Evolutionary conservation across 148 eudicot species (phyloP), one percentile per base, ranked within the genome.

Genomic region (Cornus controversa): DNA sequence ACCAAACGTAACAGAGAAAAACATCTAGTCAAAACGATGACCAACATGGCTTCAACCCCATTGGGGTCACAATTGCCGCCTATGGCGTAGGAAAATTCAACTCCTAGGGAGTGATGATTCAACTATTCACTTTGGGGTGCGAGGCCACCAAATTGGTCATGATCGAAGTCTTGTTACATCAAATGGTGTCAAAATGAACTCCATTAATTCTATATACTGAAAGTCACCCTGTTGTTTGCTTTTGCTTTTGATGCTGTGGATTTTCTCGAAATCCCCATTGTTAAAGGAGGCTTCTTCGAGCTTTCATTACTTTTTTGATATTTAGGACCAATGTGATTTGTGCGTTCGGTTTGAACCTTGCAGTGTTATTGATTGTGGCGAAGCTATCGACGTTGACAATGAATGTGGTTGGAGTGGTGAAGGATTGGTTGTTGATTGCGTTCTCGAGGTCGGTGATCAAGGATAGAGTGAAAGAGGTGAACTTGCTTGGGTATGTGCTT

Each of bases 391-490:
- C 95, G 0, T 78, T 91, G 90, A 91, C 95, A 16, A 89, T 91
- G 95, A 91, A 91, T 79, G 92, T 91, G 31, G 95, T 93, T 28
- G 93, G 95, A 34, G 95, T 91, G 16, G 95, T 91, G 31, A 89
- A 91, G 72, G 95, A 91, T 76, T 91, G 95, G 95, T 62, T 91
- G 47, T 86, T 91, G 90, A 91, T 91, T 76, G 95, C 90, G 2
- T 89, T 91, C 64, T 91, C 95, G 10, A 88, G 95, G 91, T 88
- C 90, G 20, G 95, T 89, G 77, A 91, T 91, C 47, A 91, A 91
- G 91, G 93, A 91, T 54, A 85, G 89, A 20, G 93, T 89, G 6
- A 91, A 93, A 0, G 85, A 88, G 3, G 70, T 88, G n/a, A 91
- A 91, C 53, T 63, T 91, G 86, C 47, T 88, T 24, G 95, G 95